A percentile compares a stretch with the other conserved stretches of the same genome.
These are phyloP conservation scores for Tremella fuciformis DNA, from an alignment of 768 basidiomycete species.

Conservation along the genomic window DNA sequence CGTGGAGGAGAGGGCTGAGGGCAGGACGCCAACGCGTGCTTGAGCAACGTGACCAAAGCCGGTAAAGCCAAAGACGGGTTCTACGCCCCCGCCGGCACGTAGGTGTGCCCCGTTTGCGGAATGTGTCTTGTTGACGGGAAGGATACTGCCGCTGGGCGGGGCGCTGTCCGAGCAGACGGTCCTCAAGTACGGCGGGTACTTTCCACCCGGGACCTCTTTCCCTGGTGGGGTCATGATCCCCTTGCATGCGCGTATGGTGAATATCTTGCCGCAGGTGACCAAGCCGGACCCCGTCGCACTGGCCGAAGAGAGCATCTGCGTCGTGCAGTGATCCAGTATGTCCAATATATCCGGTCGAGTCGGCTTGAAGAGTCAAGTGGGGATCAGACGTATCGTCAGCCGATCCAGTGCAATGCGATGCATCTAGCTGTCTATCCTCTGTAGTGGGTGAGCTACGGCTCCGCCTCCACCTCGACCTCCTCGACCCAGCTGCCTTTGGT, in stretches of 20 bases:
- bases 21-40: conserved; percentile 42
- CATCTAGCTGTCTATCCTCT: no score
- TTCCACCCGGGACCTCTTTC: conserved; percentile 49
- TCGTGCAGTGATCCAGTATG: conserved; percentile 24
- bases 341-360: neutral
- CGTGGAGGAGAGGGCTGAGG: neutral
- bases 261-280: conserved; percentile 41
- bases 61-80: conserved; percentile 41
- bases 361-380: no score
- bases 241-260: conserved; percentile 50
- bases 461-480: conserved; percentile 23
- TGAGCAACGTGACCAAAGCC: conserved; percentile 38
- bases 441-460: neutral
- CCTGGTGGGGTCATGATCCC: conserved; percentile 48
- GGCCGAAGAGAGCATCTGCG: conserved; percentile 35
- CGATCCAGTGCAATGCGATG: no score
- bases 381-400: no score
- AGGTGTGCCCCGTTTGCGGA: no score
- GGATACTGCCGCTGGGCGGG: conserved; percentile 47
- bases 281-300: neutral
- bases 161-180: conserved; percentile 47
- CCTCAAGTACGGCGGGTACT: conserved; percentile 51
- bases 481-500: conserved; percentile 52
- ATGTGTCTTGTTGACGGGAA: conserved; percentile 5
- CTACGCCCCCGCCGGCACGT: conserved; percentile 45